These are phyloP conservation scores for Aeschynomene evenia DNA, from an alignment of 306 rosid genomes.

Conservation along the genomic window DNA sequence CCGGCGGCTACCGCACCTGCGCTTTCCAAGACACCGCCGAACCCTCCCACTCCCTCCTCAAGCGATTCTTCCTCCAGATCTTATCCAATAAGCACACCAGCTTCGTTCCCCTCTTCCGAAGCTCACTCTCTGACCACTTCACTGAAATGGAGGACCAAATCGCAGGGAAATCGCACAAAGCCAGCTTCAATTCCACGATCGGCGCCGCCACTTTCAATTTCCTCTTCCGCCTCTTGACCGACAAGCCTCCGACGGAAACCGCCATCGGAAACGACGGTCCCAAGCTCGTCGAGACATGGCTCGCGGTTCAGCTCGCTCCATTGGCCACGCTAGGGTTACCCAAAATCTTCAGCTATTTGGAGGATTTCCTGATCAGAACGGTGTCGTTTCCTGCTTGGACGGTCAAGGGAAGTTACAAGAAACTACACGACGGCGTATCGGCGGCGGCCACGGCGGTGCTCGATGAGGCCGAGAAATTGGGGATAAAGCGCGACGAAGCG, in stretches of 20 bases:
- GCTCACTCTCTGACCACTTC: slow-evolving; percentile 42
- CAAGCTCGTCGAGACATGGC: slow-evolving; percentile 39
- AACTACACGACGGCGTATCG: slow-evolving; percentile 42
- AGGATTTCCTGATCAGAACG: slow-evolving; percentile 51
- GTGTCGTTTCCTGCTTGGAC: slow-evolving; percentile 49
- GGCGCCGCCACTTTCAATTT: slow-evolving; percentile 43
- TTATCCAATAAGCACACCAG: slow-evolving; percentile 45
- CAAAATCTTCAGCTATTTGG: slow-evolving; percentile 36
- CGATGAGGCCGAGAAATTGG: slow-evolving; percentile 52
- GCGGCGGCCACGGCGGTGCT: slow-evolving; percentile 33
- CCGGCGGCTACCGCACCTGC: slow-evolving; percentile 69
- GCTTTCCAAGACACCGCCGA: slow-evolving; percentile 71
- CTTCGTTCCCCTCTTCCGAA: slow-evolving; percentile 47
- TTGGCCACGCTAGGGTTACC: slow-evolving; percentile 45
- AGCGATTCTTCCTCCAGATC: slow-evolving; percentile 40
- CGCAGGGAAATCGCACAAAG: slow-evolving; percentile 23
- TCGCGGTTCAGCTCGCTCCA: slow-evolving; percentile 54
- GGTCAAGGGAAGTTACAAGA: slow-evolving; percentile 46
- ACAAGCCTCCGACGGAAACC: slow-evolving; percentile 28
- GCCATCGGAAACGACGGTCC: slow-evolving; percentile 44
- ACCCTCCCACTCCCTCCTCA: slow-evolving; percentile 49
- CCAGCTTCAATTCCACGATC: slow-evolving; percentile 41
- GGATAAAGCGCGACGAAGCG: slow-evolving; percentile 60
- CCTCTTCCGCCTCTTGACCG: slow-evolving; percentile 49
- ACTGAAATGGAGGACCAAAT: slow-evolving; percentile 40